Evolutionary conservation across 164 flowering plant genomes (phyloP).

Genomic region (Annona squamosa): DNA sequence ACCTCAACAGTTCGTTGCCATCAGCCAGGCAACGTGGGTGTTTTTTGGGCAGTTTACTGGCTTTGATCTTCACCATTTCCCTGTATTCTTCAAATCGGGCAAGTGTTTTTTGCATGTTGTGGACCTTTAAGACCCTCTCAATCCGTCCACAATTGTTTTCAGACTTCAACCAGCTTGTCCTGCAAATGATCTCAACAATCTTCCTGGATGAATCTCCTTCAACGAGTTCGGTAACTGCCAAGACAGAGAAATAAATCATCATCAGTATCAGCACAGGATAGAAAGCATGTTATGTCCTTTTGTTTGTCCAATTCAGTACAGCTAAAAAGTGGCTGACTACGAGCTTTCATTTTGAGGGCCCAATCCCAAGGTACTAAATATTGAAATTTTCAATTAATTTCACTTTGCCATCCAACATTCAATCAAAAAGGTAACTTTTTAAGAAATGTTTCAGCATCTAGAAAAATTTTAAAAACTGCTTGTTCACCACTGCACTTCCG

Average conservation of each 20-base stretch:
- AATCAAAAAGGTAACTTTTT: too few relatives aligned
- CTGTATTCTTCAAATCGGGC: conserved; percentile 63
- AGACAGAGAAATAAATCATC: not conserved
- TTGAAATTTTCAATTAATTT: too few relatives aligned
- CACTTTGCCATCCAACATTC: too few relatives aligned
- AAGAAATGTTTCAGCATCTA: too few relatives aligned
- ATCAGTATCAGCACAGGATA: too few relatives aligned
- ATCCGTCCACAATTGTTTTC: conserved; percentile 46
- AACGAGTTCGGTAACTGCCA: conserved; percentile 55
- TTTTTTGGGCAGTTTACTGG: conserved; percentile 62
- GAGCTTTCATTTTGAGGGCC: too few relatives aligned
- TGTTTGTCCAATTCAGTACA: too few relatives aligned
- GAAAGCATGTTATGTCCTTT: too few relatives aligned
- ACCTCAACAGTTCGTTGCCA: conserved; percentile 66
- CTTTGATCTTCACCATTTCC: conserved; percentile 57
- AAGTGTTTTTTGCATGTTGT: conserved; percentile 59
- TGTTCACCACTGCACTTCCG: too few relatives aligned
- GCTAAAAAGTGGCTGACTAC: too few relatives aligned
- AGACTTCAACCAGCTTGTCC: conserved; percentile 54
- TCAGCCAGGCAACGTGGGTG: conserved; percentile 76
- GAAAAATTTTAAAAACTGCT: too few relatives aligned
- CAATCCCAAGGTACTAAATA: too few relatives aligned
- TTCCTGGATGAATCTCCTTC: conserved; percentile 70
- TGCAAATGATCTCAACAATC: conserved; percentile 64
- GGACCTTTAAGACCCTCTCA: conserved; percentile 63